Percentiles rank a stretch among this genome's conserved stretches.
phyloP scores from a whole-genome alignment of 2,329 filamentous ascomycete genomes.

The Plenodomus lindquistii region DNA sequence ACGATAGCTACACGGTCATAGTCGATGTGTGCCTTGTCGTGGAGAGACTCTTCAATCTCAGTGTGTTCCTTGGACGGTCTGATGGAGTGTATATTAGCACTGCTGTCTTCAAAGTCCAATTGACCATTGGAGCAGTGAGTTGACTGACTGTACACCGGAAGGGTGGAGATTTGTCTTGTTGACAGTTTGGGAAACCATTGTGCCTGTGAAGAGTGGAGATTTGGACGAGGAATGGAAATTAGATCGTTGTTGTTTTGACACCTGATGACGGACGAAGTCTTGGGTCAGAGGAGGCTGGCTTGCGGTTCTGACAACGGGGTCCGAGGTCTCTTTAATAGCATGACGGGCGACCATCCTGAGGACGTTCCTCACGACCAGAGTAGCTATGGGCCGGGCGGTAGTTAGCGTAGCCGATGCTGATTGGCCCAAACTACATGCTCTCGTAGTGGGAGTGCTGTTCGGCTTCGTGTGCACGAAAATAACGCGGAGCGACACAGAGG shows the following conservation, averaged over 20 bases:
- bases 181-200: conserved; percentile 60
- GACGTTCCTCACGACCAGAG: conserved; percentile 26
- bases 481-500: conserved; percentile 27
- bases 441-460: conserved; percentile 23
- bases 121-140: conserved; percentile 5
- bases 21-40: conserved; percentile 98
- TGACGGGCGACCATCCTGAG: conserved; percentile 34
- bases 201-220: conserved; percentile 37
- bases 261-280: conserved; percentile 62
- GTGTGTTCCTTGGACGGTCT: conserved; percentile 89
- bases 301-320: conserved; percentile 41
- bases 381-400: conserved; percentile 28
- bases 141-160: conserved; percentile 81
- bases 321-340: conserved; percentile 42
- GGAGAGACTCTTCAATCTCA: conserved; percentile 95
- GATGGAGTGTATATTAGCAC: conserved; percentile 23
- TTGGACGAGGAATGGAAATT: conserved; percentile 64
- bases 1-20: conserved; percentile 98
- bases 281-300: conserved; percentile 54
- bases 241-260: conserved; percentile 60
- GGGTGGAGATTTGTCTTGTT: conserved; percentile 95
- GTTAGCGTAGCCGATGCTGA: conserved; percentile 24
- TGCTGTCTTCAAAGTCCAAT: neutral
- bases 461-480: conserved; percentile 33
- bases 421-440: conserved; percentile 23